Evolutionary conservation across 148 eudicot genomes (phyloP).

Genomic region (Vaccinium myrtillus): DNA sequence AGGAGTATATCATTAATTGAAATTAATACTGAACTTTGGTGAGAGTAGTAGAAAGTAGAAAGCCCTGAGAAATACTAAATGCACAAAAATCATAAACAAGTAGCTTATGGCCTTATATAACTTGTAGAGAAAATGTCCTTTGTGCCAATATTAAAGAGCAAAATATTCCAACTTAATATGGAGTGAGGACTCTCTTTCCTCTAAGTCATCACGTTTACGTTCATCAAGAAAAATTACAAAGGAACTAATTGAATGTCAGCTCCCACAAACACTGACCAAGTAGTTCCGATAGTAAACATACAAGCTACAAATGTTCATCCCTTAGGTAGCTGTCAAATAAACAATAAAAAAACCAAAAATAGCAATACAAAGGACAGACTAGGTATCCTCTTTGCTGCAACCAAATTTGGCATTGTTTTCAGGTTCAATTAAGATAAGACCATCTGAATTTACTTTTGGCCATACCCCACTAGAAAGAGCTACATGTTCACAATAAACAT

Average conservation of each 20-base stretch:
- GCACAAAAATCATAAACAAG: neutral
- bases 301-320: neutral
- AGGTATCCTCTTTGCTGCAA: constrained; percentile 3
- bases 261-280: neutral
- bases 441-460: neutral
- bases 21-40: neutral
- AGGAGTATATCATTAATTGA: constrained; percentile 7
- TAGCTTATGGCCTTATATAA: neutral
- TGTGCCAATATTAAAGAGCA: neutral
- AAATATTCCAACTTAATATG: constrained; percentile 7
- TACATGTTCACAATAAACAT: neutral
- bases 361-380: neutral
- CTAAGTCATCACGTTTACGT: neutral
- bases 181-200: neutral
- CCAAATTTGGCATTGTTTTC: neutral
- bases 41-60: neutral
- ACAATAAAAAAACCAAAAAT: neutral
- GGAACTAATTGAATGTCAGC: neutral
- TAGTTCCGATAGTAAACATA: neutral
- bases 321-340: neutral
- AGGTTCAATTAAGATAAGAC: neutral
- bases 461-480: neutral
- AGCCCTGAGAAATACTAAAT: constrained; percentile 3
- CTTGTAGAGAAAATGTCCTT: neutral
- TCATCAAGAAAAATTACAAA: neutral